These are phyloP conservation scores for Pythium pyrilobum DNA, from an alignment of 352 stramenopile species.

Conservation along the genomic window DNA sequence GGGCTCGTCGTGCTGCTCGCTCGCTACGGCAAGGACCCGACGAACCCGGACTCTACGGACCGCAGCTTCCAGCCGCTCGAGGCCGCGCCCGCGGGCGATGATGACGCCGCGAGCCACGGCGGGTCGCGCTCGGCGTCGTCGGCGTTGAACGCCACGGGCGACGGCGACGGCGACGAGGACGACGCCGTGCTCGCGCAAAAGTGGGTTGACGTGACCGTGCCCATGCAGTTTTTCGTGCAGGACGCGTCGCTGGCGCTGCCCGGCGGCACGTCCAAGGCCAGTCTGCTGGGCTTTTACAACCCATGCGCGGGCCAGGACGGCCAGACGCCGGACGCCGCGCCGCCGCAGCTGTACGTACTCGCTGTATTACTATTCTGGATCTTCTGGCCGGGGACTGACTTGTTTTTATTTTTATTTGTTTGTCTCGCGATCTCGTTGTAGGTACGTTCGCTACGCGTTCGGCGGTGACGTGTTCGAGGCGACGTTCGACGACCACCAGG, in stretches of 20 bases:
- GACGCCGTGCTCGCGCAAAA: conserved; percentile 27
- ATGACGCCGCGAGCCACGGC: background rate
- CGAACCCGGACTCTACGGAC: conserved; percentile 38
- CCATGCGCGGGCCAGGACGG: conserved; percentile 51
- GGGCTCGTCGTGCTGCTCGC: conserved; percentile 68
- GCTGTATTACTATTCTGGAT: background rate
- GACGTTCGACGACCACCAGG: conserved; percentile 73
- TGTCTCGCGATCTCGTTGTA: conserved; percentile 24
- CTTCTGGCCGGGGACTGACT: background rate
- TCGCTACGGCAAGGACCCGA: conserved; percentile 73
- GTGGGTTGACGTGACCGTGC: conserved; percentile 76
- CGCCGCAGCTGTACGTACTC: conserved; percentile 54
- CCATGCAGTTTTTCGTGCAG: conserved; percentile 80
- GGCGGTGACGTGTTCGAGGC: conserved; percentile 72
- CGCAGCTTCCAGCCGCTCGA: conserved; percentile 4
- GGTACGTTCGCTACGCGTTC: conserved; percentile 76
- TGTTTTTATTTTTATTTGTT: background rate
- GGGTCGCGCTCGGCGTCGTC: background rate
- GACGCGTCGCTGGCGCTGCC: conserved; percentile 50
- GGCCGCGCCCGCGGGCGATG: background rate
- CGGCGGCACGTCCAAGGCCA: conserved; percentile 48
- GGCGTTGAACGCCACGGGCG: conserved; percentile 4
- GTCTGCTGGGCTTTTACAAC: conserved; percentile 79
- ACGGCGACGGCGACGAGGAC: conserved; percentile 20
- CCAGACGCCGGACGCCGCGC: conserved; percentile 17